Evolutionary conservation across 2,329 filamentous ascomycete genomes (phyloP).

Genomic region (Monosporascus sp.): DNA sequence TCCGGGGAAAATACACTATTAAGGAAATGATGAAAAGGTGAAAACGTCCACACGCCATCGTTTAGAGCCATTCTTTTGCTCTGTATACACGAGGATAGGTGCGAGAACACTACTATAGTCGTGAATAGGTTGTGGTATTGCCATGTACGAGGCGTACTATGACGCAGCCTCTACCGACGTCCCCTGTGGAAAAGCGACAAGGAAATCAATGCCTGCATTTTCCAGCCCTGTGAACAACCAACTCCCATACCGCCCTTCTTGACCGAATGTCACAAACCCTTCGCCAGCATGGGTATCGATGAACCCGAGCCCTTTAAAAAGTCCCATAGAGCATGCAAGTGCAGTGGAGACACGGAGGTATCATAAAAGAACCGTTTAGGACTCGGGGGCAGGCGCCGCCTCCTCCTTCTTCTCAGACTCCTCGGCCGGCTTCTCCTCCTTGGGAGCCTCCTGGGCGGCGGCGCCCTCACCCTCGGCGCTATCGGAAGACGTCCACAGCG

Average conservation of each 20-base stretch:
- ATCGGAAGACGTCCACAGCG: constrained; percentile 95
- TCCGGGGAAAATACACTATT: constrained; percentile 21
- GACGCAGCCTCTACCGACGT: constrained; percentile 21
- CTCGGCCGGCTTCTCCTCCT: constrained; percentile 54
- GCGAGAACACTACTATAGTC: constrained; percentile 19
- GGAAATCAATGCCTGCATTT: constrained; percentile 25
- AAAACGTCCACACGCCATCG: constrained; percentile 19
- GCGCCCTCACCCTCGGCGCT: constrained; percentile 69
- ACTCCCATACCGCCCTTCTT: constrained; percentile 25
- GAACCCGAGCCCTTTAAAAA: constrained; percentile 19
- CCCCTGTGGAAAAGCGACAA: constrained; percentile 20
- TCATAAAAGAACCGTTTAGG: constrained; percentile 40
- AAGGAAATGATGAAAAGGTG: constrained; percentile 23
- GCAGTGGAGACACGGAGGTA: constrained; percentile 35
- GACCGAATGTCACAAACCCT: constrained; percentile 26
- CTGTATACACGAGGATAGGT: constrained; percentile 19
- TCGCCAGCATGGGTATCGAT: constrained; percentile 26
- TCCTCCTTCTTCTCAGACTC: constrained; percentile 56
- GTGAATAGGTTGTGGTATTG: constrained; percentile 22
- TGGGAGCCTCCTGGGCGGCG: constrained; percentile 47
- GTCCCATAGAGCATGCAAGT: constrained; percentile 20
- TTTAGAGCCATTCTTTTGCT: constrained; percentile 19
- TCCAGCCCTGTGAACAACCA: constrained; percentile 27
- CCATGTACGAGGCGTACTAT: constrained; percentile 22
- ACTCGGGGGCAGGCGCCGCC: constrained; percentile 39